A percentile compares a stretch with the other conserved stretches of the same genome.
phyloP scores from a whole-genome alignment of 1,284 basidiomycete species.

The Trichosporon coremiiforme region DNA sequence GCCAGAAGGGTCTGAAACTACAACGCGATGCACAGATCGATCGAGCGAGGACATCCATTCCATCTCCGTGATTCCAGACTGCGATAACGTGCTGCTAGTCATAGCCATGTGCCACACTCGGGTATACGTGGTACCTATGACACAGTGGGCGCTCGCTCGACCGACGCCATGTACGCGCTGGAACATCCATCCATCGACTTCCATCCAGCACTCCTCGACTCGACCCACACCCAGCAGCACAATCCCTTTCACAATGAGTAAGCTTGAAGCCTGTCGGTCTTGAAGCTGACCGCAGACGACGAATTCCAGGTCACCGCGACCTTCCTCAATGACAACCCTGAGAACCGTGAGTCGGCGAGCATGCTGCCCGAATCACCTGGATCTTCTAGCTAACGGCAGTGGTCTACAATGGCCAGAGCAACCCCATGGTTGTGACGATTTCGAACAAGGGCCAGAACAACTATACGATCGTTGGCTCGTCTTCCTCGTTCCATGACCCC shows the following conservation, averaged over 20 bases:
- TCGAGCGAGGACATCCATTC: background rate
- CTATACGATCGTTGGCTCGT: slow-evolving; percentile 70
- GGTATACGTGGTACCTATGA: slow-evolving; percentile 16
- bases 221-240: background rate
- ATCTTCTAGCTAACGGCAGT: slow-evolving; percentile 62
- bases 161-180: slow-evolving; percentile 16
- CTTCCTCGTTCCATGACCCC: slow-evolving; percentile 72
- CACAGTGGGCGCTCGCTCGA: slow-evolving; percentile 1
- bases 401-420: slow-evolving; percentile 82
- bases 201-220: background rate
- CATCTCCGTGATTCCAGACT: background rate
- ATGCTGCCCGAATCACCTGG: no score
- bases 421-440: slow-evolving; percentile 67
- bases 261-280: background rate
- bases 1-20: background rate
- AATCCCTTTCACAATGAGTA: slow-evolving; percentile 29
- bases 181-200: background rate
- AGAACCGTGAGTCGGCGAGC: slow-evolving; percentile 68
- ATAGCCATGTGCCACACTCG: slow-evolving; percentile 11
- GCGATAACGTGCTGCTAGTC: background rate
- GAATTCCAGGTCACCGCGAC: slow-evolving; percentile 66
- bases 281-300: slow-evolving; percentile 23
- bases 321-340: slow-evolving; percentile 76
- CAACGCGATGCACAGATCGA: background rate
- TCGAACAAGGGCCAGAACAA: slow-evolving; percentile 77